These are phyloP conservation scores for Hyaloscypha bicolor DNA, from an alignment of 495 filamentous ascomycete species.

Conservation along the genomic window DNA sequence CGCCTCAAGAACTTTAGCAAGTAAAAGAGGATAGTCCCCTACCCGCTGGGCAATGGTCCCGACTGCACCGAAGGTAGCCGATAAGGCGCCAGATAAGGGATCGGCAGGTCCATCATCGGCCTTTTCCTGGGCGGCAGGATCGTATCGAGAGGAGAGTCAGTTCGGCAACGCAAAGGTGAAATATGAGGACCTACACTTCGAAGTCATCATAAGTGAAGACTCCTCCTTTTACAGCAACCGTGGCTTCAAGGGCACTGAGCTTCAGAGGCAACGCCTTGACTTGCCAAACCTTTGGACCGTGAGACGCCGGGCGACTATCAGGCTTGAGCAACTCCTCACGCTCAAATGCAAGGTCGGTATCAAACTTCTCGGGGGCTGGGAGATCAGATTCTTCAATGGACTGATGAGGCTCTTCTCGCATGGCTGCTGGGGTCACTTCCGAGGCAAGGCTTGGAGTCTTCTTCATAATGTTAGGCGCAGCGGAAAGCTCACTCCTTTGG, in stretches of 20 bases:
- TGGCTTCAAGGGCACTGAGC: slow-evolving; percentile 21
- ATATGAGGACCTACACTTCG: slow-evolving; percentile 5
- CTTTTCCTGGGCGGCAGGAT: neutral
- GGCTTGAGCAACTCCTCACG: slow-evolving; percentile 7
- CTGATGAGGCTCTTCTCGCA: neutral
- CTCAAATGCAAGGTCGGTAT: slow-evolving; percentile 14
- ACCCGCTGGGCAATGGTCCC: slow-evolving; percentile 62
- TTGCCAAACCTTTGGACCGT: slow-evolving; percentile 13
- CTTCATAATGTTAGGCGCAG: neutral
- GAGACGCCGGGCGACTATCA: neutral
- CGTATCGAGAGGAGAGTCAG: slow-evolving; percentile 5
- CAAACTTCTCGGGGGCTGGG: neutral
- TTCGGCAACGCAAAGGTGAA: neutral
- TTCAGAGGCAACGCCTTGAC: slow-evolving; percentile 13
- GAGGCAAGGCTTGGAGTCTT: neutral
- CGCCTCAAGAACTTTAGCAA: slow-evolving; percentile 38
- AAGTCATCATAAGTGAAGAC: slow-evolving; percentile 12
- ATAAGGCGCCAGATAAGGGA: slow-evolving; percentile 56
- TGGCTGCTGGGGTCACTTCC: neutral
- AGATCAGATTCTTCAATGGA: neutral
- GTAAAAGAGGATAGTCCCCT: slow-evolving; percentile 60
- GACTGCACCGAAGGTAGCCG: slow-evolving; percentile 61
- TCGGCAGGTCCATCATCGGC: slow-evolving; percentile 35
- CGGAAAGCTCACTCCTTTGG: neutral
- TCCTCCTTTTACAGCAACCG: slow-evolving; percentile 7